Evolutionary conservation across 192 early-diverging fungal genomes (phyloP).

Genomic region (Coemansia sp.): DNA sequence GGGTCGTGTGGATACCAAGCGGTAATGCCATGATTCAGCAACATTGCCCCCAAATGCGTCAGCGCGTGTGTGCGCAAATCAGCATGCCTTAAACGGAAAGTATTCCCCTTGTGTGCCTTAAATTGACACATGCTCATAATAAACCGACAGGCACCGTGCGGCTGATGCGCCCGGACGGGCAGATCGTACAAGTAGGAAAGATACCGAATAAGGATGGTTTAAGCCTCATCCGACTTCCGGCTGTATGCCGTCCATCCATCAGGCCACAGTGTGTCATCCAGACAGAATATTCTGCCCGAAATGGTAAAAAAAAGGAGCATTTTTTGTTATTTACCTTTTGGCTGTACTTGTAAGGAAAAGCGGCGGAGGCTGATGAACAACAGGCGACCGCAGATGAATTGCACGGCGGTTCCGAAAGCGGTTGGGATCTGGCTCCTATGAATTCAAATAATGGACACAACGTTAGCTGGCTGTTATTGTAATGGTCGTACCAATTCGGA

Average conservation of each 20-base stretch:
- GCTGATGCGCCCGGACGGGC: constrained; percentile 4
- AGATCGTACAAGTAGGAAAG: background rate
- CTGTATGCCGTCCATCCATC: constrained; percentile 12
- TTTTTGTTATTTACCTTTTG: constrained; percentile 6
- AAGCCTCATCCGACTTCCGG: constrained; percentile 6
- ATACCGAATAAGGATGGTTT: background rate
- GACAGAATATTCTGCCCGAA: constrained; percentile 3
- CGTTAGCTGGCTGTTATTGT: background rate
- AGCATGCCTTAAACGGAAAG: background rate
- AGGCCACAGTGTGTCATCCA: background rate
- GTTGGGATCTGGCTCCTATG: constrained; percentile 2
- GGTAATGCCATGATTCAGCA: background rate
- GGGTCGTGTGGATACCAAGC: constrained; percentile 8
- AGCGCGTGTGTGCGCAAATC: constrained; percentile 1
- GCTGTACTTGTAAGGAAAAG: background rate
- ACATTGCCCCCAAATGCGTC: background rate
- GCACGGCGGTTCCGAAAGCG: background rate
- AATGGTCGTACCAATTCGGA: background rate
- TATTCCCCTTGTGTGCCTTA: constrained; percentile 11
- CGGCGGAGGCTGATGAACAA: background rate
- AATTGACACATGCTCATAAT: constrained; percentile 22
- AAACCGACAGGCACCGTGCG: background rate
- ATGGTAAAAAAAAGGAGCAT: background rate
- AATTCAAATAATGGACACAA: constrained; percentile 10
- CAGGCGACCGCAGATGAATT: background rate